Base-by-base conservation (phyloP, 306 rosid species). In the Ochetophila trinervis region DNA sequence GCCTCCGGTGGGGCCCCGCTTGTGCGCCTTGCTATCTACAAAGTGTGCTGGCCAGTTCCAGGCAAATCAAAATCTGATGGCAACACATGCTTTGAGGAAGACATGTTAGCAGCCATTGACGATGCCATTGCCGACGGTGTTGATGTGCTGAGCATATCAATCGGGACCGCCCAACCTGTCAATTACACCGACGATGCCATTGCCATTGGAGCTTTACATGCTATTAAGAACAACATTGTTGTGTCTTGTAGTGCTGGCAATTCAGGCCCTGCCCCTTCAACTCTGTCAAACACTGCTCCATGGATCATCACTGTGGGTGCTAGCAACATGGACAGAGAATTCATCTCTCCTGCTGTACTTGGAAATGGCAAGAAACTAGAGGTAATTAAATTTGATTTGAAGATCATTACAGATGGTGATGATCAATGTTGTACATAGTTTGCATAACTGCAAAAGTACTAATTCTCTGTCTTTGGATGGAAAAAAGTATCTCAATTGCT, bases 301-400 rank as follows among this genome's bases (percentile, higher is more conserved):
- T 93, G 99, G 99, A 64, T 93, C 22, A 72, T 93, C 74, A 93
- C 99, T 3, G 94, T 93, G 30, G 97, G 76, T 53, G 97, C 99
- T 12, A 87, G 91, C 30, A 87, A 88, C 7, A 53, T 93, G 18
- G 99, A 93, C 23, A 83, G 97, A 9, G 58, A 88, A 37, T 93
- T 93, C 75, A 11, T 61, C 47, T 73, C 90, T 44, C 84, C 96
- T 1, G 60, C 83, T 67, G 48, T 70, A 62, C 86, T 93, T 4
- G 82, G 69, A 65, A 87, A 84, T 71, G 88, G 84, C 7, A 47
- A 68, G 32, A 66, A 0, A 17, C 62, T 93, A 70, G 62, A 83
- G 97, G 99, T 89, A 68, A 68, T 21, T 27, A 27, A 15, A n/a
- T n/a, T n/a, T n/a, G n/a, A n/a, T n/a, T n/a, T 4, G 2, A 9